These are phyloP conservation scores for Candida jianshihensis DNA, from an alignment of 805 yeast species.

Conservation along the genomic window DNA sequence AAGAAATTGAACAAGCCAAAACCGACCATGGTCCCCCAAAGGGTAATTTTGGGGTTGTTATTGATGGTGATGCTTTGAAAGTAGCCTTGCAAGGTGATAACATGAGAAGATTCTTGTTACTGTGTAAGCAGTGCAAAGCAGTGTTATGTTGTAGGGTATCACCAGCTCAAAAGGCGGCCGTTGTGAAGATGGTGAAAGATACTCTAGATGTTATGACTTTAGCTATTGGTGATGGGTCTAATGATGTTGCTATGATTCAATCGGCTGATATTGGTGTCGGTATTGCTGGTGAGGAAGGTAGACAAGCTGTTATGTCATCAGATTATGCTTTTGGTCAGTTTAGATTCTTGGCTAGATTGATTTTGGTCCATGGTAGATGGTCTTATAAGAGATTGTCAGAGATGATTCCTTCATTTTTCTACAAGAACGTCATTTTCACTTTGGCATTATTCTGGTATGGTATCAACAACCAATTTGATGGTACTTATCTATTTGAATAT, in stretches of 20 bases:
- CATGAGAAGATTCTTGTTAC: conserved; percentile 52
- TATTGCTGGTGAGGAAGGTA: conserved; percentile 85
- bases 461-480: conserved; percentile 67
- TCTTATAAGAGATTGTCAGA: conserved; percentile 74
- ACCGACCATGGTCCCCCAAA: conserved; percentile 58
- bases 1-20: conserved; percentile 49
- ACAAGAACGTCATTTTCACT: conserved; percentile 70
- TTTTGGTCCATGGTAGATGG: conserved; percentile 81
- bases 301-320: conserved; percentile 84
- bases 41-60: conserved; percentile 60
- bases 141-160: conserved; percentile 80
- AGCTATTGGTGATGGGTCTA: conserved; percentile 81
- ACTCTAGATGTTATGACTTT: conserved; percentile 74
- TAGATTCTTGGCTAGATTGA: conserved; percentile 57
- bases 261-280: conserved; percentile 69
- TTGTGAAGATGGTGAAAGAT: conserved; percentile 64
- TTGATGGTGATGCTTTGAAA: conserved; percentile 76
- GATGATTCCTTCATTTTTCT: conserved; percentile 78
- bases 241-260: conserved; percentile 87
- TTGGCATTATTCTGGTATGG: conserved; percentile 77
- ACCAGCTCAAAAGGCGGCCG: conserved; percentile 76
- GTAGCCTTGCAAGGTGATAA: conserved; percentile 40
- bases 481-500: conserved; percentile 71
- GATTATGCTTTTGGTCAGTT: conserved; percentile 84
- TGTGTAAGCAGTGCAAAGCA: conserved; percentile 74